A percentile compares a stretch with the other conserved stretches of the same genome.
These are phyloP conservation scores for Fusarium torreyae DNA, from an alignment of 2,329 filamentous ascomycete genomes.

Conservation along the genomic window DNA sequence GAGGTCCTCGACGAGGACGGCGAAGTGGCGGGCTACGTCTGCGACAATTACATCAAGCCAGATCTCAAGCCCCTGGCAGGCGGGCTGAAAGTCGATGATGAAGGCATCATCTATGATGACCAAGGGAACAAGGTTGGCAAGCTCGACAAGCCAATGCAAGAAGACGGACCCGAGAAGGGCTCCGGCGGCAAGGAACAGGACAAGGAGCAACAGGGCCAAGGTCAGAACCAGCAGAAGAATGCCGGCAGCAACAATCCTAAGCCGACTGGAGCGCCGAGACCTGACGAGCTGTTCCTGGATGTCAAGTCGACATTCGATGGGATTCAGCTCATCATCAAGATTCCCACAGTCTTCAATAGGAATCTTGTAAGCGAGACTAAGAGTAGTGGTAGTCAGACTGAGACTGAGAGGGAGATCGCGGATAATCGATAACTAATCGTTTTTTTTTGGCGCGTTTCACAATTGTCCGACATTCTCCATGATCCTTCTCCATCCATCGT, in stretches of 20 bases:
- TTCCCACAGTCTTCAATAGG: slow-evolving; percentile 68
- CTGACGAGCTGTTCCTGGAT: slow-evolving; percentile 69
- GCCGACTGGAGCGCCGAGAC: slow-evolving; percentile 54
- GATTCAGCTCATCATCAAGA: slow-evolving; percentile 71
- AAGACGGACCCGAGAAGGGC: slow-evolving; percentile 18
- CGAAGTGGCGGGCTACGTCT: slow-evolving; percentile 83
- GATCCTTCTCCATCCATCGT: slow-evolving; percentile 3
- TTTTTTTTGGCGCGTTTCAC: slow-evolving; percentile 39
- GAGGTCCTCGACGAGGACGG: slow-evolving; percentile 81
- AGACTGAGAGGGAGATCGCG: slow-evolving; percentile 17
- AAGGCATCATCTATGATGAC: slow-evolving; percentile 71
- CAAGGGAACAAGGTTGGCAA: slow-evolving; percentile 73
- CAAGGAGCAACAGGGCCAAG: slow-evolving; percentile 11
- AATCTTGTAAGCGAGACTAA: slow-evolving; percentile 33
- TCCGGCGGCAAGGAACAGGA: slow-evolving; percentile 21
- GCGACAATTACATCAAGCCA: slow-evolving; percentile 66
- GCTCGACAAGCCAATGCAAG: slow-evolving; percentile 63
- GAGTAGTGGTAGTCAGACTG: slow-evolving; percentile 27
- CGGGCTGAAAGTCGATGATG: slow-evolving; percentile 69
- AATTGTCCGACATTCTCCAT: slow-evolving; percentile 22
- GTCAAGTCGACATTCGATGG: slow-evolving; percentile 71
- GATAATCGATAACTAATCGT: slow-evolving; percentile 38
- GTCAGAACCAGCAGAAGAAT: slow-evolving; percentile 2
- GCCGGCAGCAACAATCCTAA: slow-evolving; percentile 42
- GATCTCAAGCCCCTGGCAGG: slow-evolving; percentile 67